phyloP scores from a whole-genome alignment of 108 stramenopile species.

The Stephanodiscus minutulus region DNA sequence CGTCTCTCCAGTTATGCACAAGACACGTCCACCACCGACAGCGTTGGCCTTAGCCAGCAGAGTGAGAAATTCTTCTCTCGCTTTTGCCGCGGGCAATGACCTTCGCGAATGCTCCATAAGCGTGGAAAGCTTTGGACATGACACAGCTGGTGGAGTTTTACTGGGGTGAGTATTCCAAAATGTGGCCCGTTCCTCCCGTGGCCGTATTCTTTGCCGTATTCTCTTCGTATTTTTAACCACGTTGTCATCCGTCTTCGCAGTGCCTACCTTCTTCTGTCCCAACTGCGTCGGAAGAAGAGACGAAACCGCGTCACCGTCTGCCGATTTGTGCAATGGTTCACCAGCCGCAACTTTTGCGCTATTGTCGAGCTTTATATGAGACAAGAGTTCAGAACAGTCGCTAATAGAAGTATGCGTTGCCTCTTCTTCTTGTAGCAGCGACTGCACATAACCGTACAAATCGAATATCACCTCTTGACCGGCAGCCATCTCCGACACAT shows the following conservation, averaged over 20 bases:
- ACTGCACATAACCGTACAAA: conserved; percentile 59
- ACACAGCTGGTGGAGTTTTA: conserved; percentile 61
- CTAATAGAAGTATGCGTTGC: conserved; percentile 19
- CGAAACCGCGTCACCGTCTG: not conserved
- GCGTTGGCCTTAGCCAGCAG: conserved; percentile 50
- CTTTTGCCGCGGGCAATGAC: conserved; percentile 71
- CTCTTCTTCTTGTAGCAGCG: conserved; percentile 43
- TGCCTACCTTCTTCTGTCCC: not conserved
- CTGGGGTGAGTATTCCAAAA: conserved; percentile 73
- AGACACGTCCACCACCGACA: conserved; percentile 56
- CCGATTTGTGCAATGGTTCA: not conserved
- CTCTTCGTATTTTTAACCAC: not conserved
- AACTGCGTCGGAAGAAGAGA: not conserved
- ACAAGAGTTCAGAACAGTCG: conserved; percentile 19
- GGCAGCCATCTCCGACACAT: conserved; percentile 31
- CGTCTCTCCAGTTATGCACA: conserved; percentile 86
- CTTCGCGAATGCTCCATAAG: conserved; percentile 54
- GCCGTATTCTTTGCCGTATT: conserved; percentile 45
- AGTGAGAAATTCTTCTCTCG: conserved; percentile 65
- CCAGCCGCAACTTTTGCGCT: not conserved
- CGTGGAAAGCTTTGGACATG: conserved; percentile 57
- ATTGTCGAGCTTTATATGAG: conserved; percentile 18
- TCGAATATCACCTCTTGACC: conserved; percentile 66
- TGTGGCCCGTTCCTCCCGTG: conserved; percentile 53
- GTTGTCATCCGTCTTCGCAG: not conserved